Evolutionary conservation across 2,329 filamentous ascomycete genomes (phyloP).

Genomic region (Monilinia polystroma): DNA sequence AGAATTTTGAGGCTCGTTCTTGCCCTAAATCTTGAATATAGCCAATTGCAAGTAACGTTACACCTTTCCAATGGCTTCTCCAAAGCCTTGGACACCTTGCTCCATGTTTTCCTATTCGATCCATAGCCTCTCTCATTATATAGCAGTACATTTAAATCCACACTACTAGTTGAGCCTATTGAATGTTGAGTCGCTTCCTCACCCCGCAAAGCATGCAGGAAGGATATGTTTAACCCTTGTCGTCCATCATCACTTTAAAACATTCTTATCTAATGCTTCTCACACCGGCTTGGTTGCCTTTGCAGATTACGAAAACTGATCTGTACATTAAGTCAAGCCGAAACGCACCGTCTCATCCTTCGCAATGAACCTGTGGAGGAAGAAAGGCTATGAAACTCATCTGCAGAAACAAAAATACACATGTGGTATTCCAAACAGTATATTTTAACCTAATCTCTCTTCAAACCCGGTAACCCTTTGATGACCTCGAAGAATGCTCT

Average conservation of each 20-base stretch:
- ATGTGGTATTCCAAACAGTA: background rate
- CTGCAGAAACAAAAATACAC: background rate
- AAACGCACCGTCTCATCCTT: slow-evolving; percentile 12
- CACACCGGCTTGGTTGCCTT: background rate
- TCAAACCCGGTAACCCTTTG: background rate
- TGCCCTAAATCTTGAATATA: background rate
- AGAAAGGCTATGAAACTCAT: background rate
- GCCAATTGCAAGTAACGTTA: background rate
- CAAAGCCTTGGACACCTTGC: background rate
- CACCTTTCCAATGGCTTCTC: background rate
- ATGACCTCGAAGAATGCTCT: background rate
- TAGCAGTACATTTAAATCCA: background rate
- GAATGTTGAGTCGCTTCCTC: background rate
- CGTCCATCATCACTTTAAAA: background rate
- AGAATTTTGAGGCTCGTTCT: slow-evolving; percentile 2
- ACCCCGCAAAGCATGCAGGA: slow-evolving; percentile 3
- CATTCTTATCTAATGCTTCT: background rate
- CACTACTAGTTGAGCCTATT: background rate
- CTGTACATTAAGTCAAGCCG: background rate
- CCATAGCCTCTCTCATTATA: background rate
- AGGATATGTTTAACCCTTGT: background rate
- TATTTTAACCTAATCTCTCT: too few relatives aligned
- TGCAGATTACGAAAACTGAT: background rate
- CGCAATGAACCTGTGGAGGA: background rate
- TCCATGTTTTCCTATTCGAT: background rate